Evolutionary conservation across 768 basidiomycete genomes (phyloP), one percentile per base, ranked within the genome.

Genomic region (Pleurotus eryngii): DNA sequence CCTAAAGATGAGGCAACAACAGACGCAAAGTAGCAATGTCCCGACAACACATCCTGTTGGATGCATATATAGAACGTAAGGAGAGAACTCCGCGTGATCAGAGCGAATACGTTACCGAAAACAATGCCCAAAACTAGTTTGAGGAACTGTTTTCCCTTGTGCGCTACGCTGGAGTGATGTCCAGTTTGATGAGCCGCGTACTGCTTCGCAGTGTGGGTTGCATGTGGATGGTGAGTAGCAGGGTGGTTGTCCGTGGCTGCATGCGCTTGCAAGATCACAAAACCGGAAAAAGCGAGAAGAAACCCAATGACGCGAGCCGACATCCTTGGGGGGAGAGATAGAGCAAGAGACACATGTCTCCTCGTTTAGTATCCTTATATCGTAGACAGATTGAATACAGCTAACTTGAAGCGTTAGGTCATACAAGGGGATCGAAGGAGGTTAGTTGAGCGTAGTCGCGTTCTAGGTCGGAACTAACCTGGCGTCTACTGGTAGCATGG

Each of bases 101-200:
- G 49, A 37, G 17, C n/a, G 20, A 7, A 5, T 37, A 40, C 46
- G 40, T 39, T 27, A 53, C 51, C 51, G 18, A 53, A n/a, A 17
- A 53, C 51, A 24, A 53, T 53, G 17, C 51, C 51, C 17, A 53
- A 18, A 15, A 53, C 22, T 7, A 53, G 14, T 35, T 53, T 53
- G 51, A 53, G 51, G 51, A 53, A 42, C 38, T 53, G 51, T 39
- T 53, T 53, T 26, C 51, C 51, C 24, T 22, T n/a, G 14, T 53
- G 51, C 17, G 51, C 51, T 0, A 30, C 51, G 18, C 37, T 20
- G 11, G 51, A 53, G 39, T 24, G 51, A 37, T 38, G 38, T 22
- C 18, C 40, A 2, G 51, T 17, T n/a, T 50, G 49, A 14, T 26
- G 27, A n/a, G 49, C 49, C 3, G 51, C 38, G 1, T 17, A n/a